Base-by-base conservation (phyloP, 495 filamentous ascomycete species). In the Lophiotrema nucula region DNA sequence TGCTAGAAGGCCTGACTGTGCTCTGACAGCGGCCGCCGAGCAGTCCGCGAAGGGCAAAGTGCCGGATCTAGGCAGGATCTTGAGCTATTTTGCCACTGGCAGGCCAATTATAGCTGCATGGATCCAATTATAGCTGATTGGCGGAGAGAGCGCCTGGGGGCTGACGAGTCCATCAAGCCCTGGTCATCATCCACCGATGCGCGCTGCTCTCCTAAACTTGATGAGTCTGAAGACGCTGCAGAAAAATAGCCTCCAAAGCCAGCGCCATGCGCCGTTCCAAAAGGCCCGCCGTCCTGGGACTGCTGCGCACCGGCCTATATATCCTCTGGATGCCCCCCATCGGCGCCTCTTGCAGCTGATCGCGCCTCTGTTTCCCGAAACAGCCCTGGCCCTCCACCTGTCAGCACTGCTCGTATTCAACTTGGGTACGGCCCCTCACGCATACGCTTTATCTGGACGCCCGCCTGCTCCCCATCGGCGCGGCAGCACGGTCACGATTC, bases 301-400 rank as follows among this genome's bases (percentile, higher is more conserved):
- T 47, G 44, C 13, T 18, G 6, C 44, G 16, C 18, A 10, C 18
- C 44, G 12, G 2, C 12, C 50, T 46, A 55, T 54, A 54, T 56
- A 56, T 44, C 37, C 10, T n/a, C 25, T 15, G 8, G 8, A n/a
- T 21, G 18, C 26, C 53, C 28, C 42, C 43, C 42, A 18, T 12
- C 38, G 38, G 6, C 31, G 31, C 31, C 31, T 35, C 31, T 8
- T 35, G 15, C 31, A 53, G 50, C 50, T 53, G 50, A 53, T 53
- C 50, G 50, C 31, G 31, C 31, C 31, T 35, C 8, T 35, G 31
- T 35, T 35, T 35, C 31, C 31, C 31, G 8, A 35, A 8, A 8
- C 8, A 35, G 31, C 31, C 39, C 39, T 35, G 3, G 25, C 21
- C 47, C 47, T 35, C 31, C 31, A 8, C 15, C 31, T 15, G 31